A percentile compares a stretch with the other conserved stretches of the same genome.
These are phyloP conservation scores for Verticillium zaregamsianum DNA, from an alignment of 2,329 filamentous ascomycete species.

Conservation along the genomic window DNA sequence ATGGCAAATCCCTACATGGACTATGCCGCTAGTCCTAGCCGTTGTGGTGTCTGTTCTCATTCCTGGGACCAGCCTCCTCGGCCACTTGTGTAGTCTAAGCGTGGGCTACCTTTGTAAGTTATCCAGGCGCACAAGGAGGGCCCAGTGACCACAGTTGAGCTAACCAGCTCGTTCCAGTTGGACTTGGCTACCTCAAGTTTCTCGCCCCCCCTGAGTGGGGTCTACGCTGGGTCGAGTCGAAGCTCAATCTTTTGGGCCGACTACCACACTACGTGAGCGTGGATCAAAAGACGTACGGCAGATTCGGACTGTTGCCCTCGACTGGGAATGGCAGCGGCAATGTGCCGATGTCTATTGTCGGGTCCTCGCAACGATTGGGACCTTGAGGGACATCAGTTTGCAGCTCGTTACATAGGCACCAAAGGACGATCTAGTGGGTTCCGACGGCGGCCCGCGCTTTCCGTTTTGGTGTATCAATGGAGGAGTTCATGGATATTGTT, in stretches of 20 bases:
- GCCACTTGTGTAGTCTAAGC: constrained; percentile 77
- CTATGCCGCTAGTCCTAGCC: constrained; percentile 73
- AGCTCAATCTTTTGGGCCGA: constrained; percentile 77
- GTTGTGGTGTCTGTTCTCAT: constrained; percentile 73
- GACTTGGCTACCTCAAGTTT: constrained; percentile 83
- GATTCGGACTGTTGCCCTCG: constrained; percentile 82
- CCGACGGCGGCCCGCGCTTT: not conserved
- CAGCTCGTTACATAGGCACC: not conserved
- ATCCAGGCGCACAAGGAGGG: not conserved
- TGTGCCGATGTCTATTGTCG: constrained; percentile 57
- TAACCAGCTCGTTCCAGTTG: constrained; percentile 47
- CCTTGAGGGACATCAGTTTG: constrained; percentile 39
- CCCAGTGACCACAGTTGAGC: constrained; percentile 13
- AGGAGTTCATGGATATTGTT: not conserved
- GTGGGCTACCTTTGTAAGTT: constrained; percentile 82
- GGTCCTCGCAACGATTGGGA: constrained; percentile 63
- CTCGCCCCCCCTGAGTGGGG: constrained; percentile 86
- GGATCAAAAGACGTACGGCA: constrained; percentile 91
- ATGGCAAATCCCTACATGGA: constrained; percentile 83
- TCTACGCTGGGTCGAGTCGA: constrained; percentile 82
- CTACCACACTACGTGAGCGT: constrained; percentile 91
- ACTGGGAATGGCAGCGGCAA: constrained; percentile 32
- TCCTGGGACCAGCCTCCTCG: constrained; percentile 77
- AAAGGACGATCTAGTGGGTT: not conserved
- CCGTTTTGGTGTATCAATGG: not conserved